phyloP scores from a whole-genome alignment of 192 early-diverging fungal genomes.

The Borealophlyctis nickersoniae region DNA sequence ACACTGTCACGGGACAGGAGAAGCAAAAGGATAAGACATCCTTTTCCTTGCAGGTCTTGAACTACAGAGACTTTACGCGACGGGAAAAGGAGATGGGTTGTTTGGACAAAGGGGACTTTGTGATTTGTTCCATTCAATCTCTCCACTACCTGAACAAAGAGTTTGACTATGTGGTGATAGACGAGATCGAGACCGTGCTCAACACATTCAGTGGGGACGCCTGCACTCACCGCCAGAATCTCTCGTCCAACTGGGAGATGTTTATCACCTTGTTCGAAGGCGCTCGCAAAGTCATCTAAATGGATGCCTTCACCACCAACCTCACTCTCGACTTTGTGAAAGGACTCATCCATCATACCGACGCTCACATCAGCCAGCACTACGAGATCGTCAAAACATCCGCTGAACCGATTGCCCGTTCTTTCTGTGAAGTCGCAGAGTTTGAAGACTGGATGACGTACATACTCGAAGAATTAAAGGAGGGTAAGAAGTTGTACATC shows the following conservation, averaged over 20 bases:
- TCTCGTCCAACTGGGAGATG: slow-evolving; percentile 8
- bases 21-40: no score
- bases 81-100: not conserved
- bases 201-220: slow-evolving; percentile 4
- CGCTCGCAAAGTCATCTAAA: slow-evolving; percentile 15
- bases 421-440: slow-evolving; percentile 3
- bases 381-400: not conserved
- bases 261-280: not conserved
- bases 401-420: not conserved
- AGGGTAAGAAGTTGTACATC: slow-evolving; percentile 21
- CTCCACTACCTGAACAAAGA: slow-evolving; percentile 10
- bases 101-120: not conserved
- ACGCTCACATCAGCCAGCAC: not conserved
- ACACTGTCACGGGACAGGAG: no score
- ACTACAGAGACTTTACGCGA: slow-evolving; percentile 16
- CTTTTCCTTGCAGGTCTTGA: no score
- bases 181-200: slow-evolving; percentile 18
- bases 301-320: slow-evolving; percentile 21
- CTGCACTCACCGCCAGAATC: not conserved
- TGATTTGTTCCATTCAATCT: slow-evolving; percentile 28
- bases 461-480: not conserved
- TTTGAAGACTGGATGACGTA: slow-evolving; percentile 15
- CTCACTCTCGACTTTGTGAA: slow-evolving; percentile 7
- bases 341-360: slow-evolving; percentile 4
- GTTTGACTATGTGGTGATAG: slow-evolving; percentile 11